A percentile compares a stretch with the other conserved stretches of the same genome.
Evolutionary conservation across 495 filamentous ascomycete species (phyloP).

Genomic region (Parathielavia appendiculata): DNA sequence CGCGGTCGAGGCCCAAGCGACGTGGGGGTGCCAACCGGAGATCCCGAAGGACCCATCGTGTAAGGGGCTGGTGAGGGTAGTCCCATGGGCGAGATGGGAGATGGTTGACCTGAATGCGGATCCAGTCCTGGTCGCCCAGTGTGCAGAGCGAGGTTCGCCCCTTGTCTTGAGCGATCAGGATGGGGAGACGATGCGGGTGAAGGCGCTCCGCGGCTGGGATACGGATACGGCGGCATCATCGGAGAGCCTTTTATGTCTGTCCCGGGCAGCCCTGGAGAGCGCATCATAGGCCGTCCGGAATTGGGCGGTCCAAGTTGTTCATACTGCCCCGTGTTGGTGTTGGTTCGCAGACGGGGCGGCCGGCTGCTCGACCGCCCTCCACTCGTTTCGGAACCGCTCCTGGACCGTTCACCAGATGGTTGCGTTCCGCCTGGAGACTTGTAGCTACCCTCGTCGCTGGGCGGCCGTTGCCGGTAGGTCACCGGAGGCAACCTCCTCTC

Average conservation of each 20-base stretch:
- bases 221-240: constrained; percentile 48
- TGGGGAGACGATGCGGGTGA: constrained; percentile 26
- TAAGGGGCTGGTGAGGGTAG: constrained; percentile 30
- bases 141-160: constrained; percentile 32
- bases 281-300: constrained; percentile 30
- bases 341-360: constrained; percentile 33
- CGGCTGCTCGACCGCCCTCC: constrained; percentile 47
- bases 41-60: constrained; percentile 16
- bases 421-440: constrained; percentile 27
- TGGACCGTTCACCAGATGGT: constrained; percentile 46
- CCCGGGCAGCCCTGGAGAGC: constrained; percentile 43
- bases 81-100: constrained; percentile 43
- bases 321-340: constrained; percentile 39
- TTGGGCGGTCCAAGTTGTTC: constrained; percentile 37
- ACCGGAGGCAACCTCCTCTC: constrained; percentile 44
- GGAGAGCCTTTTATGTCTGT: constrained; percentile 42
- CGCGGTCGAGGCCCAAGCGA: constrained; percentile 26
- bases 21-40: constrained; percentile 29
- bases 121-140: constrained; percentile 31
- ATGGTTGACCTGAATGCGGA: constrained; percentile 33
- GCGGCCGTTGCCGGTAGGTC: constrained; percentile 37
- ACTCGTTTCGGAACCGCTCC: constrained; percentile 57
- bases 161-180: constrained; percentile 28
- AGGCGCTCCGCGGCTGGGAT: constrained; percentile 30
- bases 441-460: constrained; percentile 35